A percentile compares a stretch with the other conserved stretches of the same genome.
phyloP scores from a whole-genome alignment of 495 filamentous ascomycete species.

The Penicillium canescens region DNA sequence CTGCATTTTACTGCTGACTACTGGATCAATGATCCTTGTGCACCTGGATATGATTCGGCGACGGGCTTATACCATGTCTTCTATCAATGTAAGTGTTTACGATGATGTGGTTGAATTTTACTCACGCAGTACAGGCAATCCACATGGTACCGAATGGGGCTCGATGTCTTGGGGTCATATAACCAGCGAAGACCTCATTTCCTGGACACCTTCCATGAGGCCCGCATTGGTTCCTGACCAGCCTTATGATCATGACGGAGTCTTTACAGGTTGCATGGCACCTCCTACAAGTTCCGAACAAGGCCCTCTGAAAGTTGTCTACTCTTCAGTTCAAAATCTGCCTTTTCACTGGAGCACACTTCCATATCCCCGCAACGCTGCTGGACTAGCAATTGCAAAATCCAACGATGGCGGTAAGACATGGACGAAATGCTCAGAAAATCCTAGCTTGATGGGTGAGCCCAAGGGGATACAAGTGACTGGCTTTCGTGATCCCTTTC shows the following conservation, averaged over 20 bases:
- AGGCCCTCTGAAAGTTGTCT: conserved; percentile 12
- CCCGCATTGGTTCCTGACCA: conserved; percentile 11
- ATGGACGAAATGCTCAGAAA: conserved; percentile 10
- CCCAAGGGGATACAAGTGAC: conserved; percentile 12
- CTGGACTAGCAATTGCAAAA: conserved; percentile 4
- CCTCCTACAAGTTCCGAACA: background rate
- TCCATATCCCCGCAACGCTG: conserved; percentile 1
- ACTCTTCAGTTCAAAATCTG: conserved; percentile 12
- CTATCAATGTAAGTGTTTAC: conserved; percentile 12
- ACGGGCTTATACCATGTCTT: conserved; percentile 15
- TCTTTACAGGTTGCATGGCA: conserved; percentile 16
- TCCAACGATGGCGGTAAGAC: conserved; percentile 12
- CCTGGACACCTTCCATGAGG: conserved; percentile 5
- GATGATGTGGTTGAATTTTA: no score
- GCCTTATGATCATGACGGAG: conserved; percentile 11
- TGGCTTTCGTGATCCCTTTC: conserved; percentile 12
- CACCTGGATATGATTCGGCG: conserved; percentile 13
- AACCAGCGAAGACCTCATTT: conserved; percentile 12
- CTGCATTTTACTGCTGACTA: no score
- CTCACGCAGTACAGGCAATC: background rate
- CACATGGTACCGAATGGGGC: conserved; percentile 17
- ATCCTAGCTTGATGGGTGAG: conserved; percentile 15
- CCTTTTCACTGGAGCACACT: conserved; percentile 13
- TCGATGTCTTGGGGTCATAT: conserved; percentile 18
- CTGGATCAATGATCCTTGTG: conserved; percentile 21